Base-by-base conservation (phyloP, 2,329 filamentous ascomycete genomes). In the Zelopaecilomyces penicillatus region DNA sequence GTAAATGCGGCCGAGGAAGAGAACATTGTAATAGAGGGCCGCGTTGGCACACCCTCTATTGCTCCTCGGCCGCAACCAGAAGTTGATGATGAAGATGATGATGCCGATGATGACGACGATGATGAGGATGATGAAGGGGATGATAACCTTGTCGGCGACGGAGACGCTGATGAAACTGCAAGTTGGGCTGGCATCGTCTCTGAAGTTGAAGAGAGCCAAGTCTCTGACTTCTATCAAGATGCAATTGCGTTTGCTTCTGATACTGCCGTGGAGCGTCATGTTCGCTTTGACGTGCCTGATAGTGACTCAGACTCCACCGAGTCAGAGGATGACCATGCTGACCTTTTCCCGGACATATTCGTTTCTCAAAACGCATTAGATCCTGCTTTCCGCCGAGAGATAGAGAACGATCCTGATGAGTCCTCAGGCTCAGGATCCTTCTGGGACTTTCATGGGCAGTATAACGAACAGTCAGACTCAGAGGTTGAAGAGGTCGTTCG, bases 281-380 rank as follows among this genome's bases (percentile, higher is more conserved):
- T 93, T 37, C 85, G 84, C 55, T 93, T 93, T 56, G 75, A 82
- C 43, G 73, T 83, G 35, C 75, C 81, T 46, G 74, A 76, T 47
- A 83, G 83, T 45, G 83, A 87, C 53, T 84, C 76, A 43, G 76
- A 82, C 48, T 78, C 76, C 3, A 81, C 79, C 43, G 80, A 82
- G 41, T 77, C 73, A 4, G 78, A 82, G 34, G 75, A 80, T 47
- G 75, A 81, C 50, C 65, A 74, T 38, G 75, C 78, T 48, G 77
- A 80, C 50, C 77, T 88, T 51, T 87, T 87, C 50, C 83, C 85
- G 1, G 81, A 89, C 58, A 81, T 91, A 47, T 91, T 91, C 61
- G 72, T 90, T 45, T 80, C 85, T 41, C 84, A 89, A 63, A 83
- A 80, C 57, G 74, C 78, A 11, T 71, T 91, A 5, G 85, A 88